These are phyloP conservation scores for Solanum hybrid DNA, from an alignment of 305 asterid genomes.

Conservation along the genomic window DNA sequence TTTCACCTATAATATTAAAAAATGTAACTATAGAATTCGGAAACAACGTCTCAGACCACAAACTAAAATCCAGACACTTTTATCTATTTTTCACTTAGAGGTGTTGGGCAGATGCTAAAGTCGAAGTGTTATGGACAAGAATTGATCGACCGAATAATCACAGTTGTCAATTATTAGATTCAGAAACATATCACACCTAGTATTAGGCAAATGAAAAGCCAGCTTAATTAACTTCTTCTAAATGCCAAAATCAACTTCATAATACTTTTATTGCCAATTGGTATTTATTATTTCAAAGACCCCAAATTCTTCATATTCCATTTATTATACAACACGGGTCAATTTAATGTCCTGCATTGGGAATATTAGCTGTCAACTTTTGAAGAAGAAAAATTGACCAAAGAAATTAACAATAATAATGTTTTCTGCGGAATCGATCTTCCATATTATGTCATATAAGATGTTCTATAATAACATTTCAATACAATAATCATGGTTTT, in stretches of 20 bases:
- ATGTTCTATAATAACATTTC: background rate
- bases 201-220: background rate
- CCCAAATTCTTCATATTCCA: background rate
- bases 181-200: background rate
- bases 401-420: background rate
- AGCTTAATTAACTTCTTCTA: background rate
- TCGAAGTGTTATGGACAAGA: background rate
- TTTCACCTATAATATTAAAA: background rate
- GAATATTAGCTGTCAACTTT: conserved; percentile 1
- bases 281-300: background rate
- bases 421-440: background rate
- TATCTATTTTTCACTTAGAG: background rate
- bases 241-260: background rate
- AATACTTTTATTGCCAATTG: background rate
- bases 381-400: background rate
- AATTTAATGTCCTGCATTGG: background rate
- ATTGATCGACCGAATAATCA: background rate
- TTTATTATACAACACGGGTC: background rate
- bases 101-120: background rate
- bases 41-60: too few relatives aligned
- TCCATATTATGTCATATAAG: background rate
- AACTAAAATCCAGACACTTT: background rate
- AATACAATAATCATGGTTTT: background rate
- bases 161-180: background rate
- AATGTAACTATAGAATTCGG: background rate